Evolutionary conservation across 805 yeast genomes (phyloP), one percentile per base, ranked within the genome.

Genomic region (Myxozyma geophila): DNA sequence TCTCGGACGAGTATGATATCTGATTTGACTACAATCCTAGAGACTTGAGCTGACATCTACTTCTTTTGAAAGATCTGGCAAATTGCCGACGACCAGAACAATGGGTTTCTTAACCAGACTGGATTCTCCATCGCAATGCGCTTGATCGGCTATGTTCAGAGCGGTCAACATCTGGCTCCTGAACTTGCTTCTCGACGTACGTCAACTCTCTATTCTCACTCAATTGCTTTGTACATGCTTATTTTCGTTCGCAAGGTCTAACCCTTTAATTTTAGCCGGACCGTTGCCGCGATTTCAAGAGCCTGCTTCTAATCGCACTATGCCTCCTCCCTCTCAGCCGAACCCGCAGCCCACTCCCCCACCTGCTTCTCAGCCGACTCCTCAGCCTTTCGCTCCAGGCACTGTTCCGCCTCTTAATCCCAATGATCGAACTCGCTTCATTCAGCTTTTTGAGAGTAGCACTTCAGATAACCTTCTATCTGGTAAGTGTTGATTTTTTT

Each of bases 91-190:
- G 83, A 84, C n/a, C 87, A 85, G 63, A 91, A 91, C 77, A 82
- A 86, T 67, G 99, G 99, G 0, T 89, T 87, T 72, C 80, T 95
- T 67, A 88, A 87, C 70, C 90, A 87, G 73, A 81, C 83, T 61
- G 93, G 92, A 33, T 95, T 95, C 76, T 84, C 89, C 66, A 83
- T 86, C 58, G 97, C 98, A 21, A 82, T 95, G 85, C 84, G 99
- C 74, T 79, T 91, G 69, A 89, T 95, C 71, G 96, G 96, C 35
- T 89, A 90, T 73, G 87, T 90, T 51, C 98, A 95, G 78, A 75
- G 80, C 9, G 96, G 96, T 33, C 82, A 81, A 62, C 79, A 81
- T n/a, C 76, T 86, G 21, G 81, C 86, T 13, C 70, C 83, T 2
- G 80, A 82, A 6, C 80, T 88, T 58, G 86, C 67, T 84, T 10